Evolutionary conservation across 768 basidiomycete genomes (phyloP), one percentile per base, ranked within the genome.

Genomic region (Cystobasidium onofrii): DNA sequence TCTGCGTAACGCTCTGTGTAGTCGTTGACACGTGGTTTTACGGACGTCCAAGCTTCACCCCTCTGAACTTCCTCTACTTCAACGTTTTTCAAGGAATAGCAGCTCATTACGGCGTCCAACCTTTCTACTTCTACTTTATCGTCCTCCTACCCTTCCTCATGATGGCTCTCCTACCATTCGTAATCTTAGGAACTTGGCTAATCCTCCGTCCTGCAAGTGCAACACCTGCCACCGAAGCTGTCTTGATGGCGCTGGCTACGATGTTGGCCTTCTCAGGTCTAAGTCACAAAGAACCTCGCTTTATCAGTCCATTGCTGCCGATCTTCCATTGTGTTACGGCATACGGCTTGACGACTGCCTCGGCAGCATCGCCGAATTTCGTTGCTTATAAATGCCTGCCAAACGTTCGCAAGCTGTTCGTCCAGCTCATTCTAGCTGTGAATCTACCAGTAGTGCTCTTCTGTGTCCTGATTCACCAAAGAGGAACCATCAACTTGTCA

Each of bases 261-360:
- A 39, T 50, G 4, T 80, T 88, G 39, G 78, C 79, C 1, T 80
- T 89, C 80, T 97, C 95, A 10, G 74, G 89, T 1, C 85, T 89
- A 1, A 88, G 89, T 0, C 96, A 99, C 83, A 97, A 98, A 78
- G 96, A 99, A 84, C 97, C 93, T 92, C 85, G 96, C 10, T 98
- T 99, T 82, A 83, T 98, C 7, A 94, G 96, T 76, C 94, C 95
- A 0, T 80, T 97, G n/a, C 84, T 98, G 2, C 94, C 96, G 0
- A 81, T 92, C 33, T 82, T 95, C 46, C 88, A 96, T 77, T 76
- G 93, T 25, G 84, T 96, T 74, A 89, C 90, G 13, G 84, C 91
- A 0, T 87, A 87, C 75, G 87, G 89, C 0, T 81, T 95, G 15
- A 39, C n/a, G n/a, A n/a, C n/a, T n/a, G n/a, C n/a, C n/a, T n/a